Percentiles rank a stretch among this genome's conserved stretches.
These are phyloP conservation scores for Aphanomyces cochlioides DNA, from an alignment of 352 stramenopile species.

Conservation along the genomic window DNA sequence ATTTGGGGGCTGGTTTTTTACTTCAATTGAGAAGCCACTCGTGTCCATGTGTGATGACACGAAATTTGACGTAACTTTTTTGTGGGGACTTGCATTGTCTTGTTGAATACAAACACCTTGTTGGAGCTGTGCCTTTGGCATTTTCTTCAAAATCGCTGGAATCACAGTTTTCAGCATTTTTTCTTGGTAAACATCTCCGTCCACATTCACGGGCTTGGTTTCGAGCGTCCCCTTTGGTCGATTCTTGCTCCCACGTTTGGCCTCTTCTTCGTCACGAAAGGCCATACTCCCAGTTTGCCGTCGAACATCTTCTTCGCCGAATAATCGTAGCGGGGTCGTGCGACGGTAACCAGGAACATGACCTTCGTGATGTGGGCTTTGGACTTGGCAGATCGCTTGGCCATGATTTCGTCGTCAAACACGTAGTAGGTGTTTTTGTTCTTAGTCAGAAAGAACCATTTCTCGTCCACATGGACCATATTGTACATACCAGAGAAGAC, in stretches of 20 bases:
- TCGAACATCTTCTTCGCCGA: neutral
- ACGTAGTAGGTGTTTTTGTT: neutral
- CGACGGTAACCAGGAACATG: neutral
- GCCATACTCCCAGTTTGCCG: neutral
- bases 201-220: neutral
- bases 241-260: neutral
- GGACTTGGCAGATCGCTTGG: neutral
- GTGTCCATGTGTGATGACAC: neutral
- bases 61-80: neutral
- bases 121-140: neutral
- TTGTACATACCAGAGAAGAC: neutral
- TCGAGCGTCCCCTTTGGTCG: neutral
- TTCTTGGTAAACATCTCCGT: neutral
- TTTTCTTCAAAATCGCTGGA: neutral
- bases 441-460: neutral
- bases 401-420: neutral
- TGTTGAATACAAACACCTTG: neutral
- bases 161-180: neutral
- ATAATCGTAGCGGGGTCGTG: neutral
- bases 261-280: neutral
- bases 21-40: slow-evolving; percentile 25
- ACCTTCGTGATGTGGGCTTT: neutral
- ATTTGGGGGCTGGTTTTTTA: slow-evolving; percentile 29
- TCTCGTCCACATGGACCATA: neutral
- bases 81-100: neutral